Evolutionary conservation across 2,329 filamentous ascomycete genomes (phyloP).

Genomic region (Pseudocercospora fijiensis): DNA sequence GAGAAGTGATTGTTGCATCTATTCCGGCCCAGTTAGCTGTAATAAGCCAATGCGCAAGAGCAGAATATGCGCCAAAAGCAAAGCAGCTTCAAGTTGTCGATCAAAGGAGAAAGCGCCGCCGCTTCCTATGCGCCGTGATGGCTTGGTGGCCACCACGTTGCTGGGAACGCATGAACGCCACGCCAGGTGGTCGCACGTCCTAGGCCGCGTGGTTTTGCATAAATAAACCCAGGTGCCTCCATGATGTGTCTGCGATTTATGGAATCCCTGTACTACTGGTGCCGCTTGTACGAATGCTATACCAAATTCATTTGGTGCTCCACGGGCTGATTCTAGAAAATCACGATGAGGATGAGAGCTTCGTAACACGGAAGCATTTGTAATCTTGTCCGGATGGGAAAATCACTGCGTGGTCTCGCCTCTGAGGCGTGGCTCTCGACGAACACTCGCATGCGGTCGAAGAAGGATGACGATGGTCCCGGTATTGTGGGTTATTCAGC

Average conservation of each 20-base stretch:
- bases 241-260: neutral
- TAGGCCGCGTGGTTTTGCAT: neutral
- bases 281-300: neutral
- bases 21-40: too few relatives aligned
- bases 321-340: neutral
- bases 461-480: neutral
- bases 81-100: too few relatives aligned
- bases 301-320: neutral
- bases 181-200: neutral
- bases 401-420: neutral
- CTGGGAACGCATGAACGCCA: neutral
- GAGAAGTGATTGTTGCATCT: neutral
- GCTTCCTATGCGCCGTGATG: neutral
- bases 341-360: neutral
- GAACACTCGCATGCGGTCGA: neutral
- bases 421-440: neutral
- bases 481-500: neutral
- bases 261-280: neutral
- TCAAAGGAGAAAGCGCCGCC: too few relatives aligned
- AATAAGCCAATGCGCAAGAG: too few relatives aligned
- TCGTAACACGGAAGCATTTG: neutral
- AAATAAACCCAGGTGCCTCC: neutral
- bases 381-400: neutral
- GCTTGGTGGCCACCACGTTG: neutral
- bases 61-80: too few relatives aligned